Evolutionary conservation across 805 yeast species (phyloP).

Genomic region (Saturnispora sanitii): DNA sequence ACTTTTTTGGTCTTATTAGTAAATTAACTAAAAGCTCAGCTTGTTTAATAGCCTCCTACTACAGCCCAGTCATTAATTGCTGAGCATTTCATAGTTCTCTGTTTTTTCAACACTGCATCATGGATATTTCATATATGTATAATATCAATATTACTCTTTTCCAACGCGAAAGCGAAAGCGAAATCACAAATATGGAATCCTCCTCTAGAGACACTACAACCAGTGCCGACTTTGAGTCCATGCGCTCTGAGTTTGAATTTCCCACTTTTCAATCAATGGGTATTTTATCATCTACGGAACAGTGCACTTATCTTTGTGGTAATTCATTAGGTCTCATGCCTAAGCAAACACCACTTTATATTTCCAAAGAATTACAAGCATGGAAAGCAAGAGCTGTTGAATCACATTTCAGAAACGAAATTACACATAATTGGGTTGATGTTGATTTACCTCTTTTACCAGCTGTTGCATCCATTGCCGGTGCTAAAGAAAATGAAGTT

Average conservation of each 20-base stretch:
- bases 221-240: constrained; percentile 30
- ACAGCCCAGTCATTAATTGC: too few relatives aligned
- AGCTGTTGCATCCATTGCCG: constrained; percentile 62
- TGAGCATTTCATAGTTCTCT: too few relatives aligned
- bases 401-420: constrained; percentile 55
- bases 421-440: constrained; percentile 68
- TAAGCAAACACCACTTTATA: constrained; percentile 41
- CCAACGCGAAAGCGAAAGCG: too few relatives aligned
- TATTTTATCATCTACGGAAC: constrained; percentile 19
- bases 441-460: constrained; percentile 72
- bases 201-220: too few relatives aligned
- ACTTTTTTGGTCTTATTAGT: too few relatives aligned
- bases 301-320: constrained; percentile 68
- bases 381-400: constrained; percentile 81
- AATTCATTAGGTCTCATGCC: constrained; percentile 95
- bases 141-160: too few relatives aligned
- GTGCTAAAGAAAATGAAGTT: constrained; percentile 67
- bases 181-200: too few relatives aligned
- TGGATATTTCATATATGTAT: too few relatives aligned
- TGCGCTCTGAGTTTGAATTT: constrained; percentile 41
- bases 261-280: constrained; percentile 65
- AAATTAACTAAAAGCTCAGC: too few relatives aligned
- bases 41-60: too few relatives aligned
- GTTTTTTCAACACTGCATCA: too few relatives aligned
- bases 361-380: constrained; percentile 62